Percentiles rank a stretch among this genome's conserved stretches.
Conservation (phyloP, 2,329 filamentous ascomycete genomes). For the Celoporthe dispersa region DNA sequence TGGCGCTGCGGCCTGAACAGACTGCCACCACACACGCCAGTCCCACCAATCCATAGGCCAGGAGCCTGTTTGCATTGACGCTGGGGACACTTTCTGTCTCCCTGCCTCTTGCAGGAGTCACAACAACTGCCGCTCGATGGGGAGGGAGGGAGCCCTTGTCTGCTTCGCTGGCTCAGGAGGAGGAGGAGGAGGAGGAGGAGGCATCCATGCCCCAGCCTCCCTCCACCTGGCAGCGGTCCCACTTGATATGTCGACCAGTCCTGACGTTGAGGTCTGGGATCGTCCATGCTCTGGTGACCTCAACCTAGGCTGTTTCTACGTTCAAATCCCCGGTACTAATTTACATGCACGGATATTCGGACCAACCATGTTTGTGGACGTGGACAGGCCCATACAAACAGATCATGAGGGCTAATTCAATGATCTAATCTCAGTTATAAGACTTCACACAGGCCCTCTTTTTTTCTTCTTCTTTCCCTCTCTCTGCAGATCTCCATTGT, state of each 20-base stretch:
- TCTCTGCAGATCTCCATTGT: not conserved
- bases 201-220: not conserved
- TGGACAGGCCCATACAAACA: not conserved
- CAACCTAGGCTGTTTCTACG: not conserved
- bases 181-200: not conserved
- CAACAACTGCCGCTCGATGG: not conserved
- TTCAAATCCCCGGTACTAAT: not conserved
- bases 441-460: constrained; percentile 1
- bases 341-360: not conserved
- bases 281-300: not conserved
- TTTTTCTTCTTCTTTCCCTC: not conserved
- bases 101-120: not conserved
- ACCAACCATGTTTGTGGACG: not conserved
- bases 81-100: not conserved
- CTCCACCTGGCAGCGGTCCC: not conserved
- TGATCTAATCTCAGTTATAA: constrained; percentile 1
- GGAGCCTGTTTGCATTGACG: constrained; percentile 2
- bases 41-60: constrained; percentile 8
- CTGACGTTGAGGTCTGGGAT: not conserved
- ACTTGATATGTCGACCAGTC: not conserved
- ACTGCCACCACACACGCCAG: not conserved
- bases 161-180: not conserved
- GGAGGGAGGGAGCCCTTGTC: not conserved
- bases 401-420: not conserved
- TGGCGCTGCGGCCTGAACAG: not conserved